These are phyloP conservation scores for Dryas drummondii DNA, from an alignment of 306 rosid genomes.

Conservation along the genomic window DNA sequence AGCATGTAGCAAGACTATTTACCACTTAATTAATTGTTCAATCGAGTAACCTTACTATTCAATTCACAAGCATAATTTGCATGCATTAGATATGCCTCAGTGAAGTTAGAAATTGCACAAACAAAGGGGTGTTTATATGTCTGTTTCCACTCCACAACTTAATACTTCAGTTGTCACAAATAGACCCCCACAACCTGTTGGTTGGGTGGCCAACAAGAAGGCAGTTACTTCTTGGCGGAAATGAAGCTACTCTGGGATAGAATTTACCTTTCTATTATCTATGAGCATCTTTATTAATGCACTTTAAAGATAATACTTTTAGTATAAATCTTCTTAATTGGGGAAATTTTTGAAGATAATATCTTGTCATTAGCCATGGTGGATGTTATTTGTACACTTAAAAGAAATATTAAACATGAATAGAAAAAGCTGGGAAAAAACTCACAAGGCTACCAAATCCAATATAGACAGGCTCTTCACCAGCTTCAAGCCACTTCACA, in stretches of 20 bases:
- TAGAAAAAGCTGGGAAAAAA: slow-evolving; percentile 2
- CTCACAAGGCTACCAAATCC: slow-evolving; percentile 99
- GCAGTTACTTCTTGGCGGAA: background rate
- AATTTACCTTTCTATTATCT: background rate
- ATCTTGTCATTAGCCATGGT: too few species aligned
- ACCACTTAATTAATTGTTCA: background rate
- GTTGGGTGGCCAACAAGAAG: background rate
- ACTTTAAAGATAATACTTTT: too few species aligned
- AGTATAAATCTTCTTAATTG: too few species aligned
- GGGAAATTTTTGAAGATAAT: too few species aligned
- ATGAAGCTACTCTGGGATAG: background rate
- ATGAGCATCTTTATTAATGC: too few species aligned
- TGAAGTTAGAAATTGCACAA: background rate
- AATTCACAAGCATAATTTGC: background rate
- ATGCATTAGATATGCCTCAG: background rate
- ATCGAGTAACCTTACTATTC: background rate
- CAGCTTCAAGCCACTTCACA: slow-evolving; percentile 76
- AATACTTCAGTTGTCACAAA: background rate
- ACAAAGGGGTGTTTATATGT: background rate
- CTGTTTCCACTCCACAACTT: too few species aligned
- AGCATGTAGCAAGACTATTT: background rate
- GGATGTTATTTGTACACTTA: too few species aligned
- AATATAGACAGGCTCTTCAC: slow-evolving; percentile 68
- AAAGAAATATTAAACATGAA: background rate
- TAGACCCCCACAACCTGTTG: background rate